These are phyloP conservation scores for Naegleria fowleri DNA, from an alignment of 208 protist genomes.

Conservation along the genomic window DNA sequence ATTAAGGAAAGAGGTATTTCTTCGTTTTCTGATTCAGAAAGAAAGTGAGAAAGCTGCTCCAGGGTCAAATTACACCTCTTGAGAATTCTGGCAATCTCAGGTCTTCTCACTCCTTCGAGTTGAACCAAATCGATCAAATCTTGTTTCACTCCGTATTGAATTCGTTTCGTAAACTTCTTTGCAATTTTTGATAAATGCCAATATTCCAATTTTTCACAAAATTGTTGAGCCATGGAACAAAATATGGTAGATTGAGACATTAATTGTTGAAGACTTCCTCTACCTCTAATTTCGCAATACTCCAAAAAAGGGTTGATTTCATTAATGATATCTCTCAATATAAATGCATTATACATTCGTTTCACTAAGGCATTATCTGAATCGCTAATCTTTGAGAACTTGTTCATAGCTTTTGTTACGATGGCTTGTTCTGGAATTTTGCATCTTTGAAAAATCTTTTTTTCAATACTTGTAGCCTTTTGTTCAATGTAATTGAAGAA, in stretches of 20 bases:
- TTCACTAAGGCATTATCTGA: background rate
- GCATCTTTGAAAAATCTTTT: background rate
- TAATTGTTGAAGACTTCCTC: background rate
- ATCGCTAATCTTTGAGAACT: background rate
- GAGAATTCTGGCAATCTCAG: background rate
- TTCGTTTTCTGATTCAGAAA: background rate
- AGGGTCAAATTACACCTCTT: background rate
- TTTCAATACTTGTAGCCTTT: background rate
- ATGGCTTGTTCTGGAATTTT: background rate
- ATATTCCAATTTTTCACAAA: slow-evolving; percentile 6
- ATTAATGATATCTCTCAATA: background rate
- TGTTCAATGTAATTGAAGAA: background rate
- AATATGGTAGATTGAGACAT: background rate
- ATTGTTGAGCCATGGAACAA: background rate
- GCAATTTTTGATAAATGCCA: background rate
- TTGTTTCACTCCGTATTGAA: background rate
- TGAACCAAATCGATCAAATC: background rate
- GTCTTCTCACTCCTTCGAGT: background rate
- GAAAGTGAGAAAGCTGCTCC: background rate
- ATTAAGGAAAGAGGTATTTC: background rate
- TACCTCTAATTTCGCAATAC: background rate
- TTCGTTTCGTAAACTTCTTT: background rate
- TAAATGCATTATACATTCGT: slow-evolving; percentile 13
- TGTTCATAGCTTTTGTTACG: background rate
- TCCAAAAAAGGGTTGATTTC: background rate